Base-by-base conservation (phyloP, 371 early-diverging fungal genomes). In the Circinella minor region DNA sequence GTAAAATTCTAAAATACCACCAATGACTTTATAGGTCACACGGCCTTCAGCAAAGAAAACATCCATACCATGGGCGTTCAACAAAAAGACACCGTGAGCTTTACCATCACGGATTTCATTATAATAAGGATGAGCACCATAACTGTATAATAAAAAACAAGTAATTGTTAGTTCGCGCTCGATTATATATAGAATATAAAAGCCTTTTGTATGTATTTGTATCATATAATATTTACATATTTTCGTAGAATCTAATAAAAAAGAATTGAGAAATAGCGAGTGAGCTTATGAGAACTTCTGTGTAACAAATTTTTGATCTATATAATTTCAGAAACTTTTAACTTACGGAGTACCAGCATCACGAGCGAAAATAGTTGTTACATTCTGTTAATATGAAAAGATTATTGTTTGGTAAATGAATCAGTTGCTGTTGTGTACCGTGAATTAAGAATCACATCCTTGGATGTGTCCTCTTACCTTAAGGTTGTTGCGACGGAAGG, bases 31-130 rank as follows among this genome's bases (percentile, higher is more conserved):
- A 51, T 63, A 69, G 2, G 69, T 85, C 36, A 93, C 74, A 27
- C 84, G 85, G 36, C 75, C 74, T 36, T 82, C 75, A 1, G 74
- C 66, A 34, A 90, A 73, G 48, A 86, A 77, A 10, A 93, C 82
- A 72, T 93, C 93, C 94, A 93, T 92, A 36, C 92, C 93, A 62
- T 93, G 89, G 36, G 85, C 77, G 72, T 86, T 90, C 70, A 88
- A 72, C 57, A 93, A 65, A 15, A 90, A 80, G 3, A 68, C 75
- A 36, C 84, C 86, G 54, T 93, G 93, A 15, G 90, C 83, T 46
- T 76, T 67, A 17, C 87, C 87, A 14, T 84, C 69, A 36, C 91
- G 82, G 65, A 90, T 78, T 77, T 93, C 94, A 49, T 87, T 80
- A 72, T 93, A 89, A 64, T 89, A 87, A 10, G 93, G 87, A 54